A percentile compares a stretch with the other conserved stretches of the same genome.
Evolutionary conservation across 116 monocot genomes (phyloP).

Genomic region (Zostera marina): DNA sequence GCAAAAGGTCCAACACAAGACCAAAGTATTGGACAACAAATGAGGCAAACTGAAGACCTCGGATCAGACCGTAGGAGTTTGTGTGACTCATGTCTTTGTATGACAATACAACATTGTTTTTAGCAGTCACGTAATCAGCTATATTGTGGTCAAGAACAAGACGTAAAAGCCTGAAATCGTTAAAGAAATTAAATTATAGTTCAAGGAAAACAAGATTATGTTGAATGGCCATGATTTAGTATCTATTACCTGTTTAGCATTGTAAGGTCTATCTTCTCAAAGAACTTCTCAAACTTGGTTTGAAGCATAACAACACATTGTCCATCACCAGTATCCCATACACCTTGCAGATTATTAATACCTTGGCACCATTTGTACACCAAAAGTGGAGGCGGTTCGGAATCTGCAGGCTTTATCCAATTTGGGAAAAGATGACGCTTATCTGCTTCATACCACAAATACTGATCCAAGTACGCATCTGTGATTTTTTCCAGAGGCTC

Average conservation of each 20-base stretch:
- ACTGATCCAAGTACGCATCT: conserved; percentile 26
- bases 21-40: conserved; percentile 30
- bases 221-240: background rate
- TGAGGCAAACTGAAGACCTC: conserved; percentile 25
- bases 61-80: conserved; percentile 24
- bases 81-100: conserved; percentile 31
- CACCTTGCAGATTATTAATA: conserved; percentile 66
- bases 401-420: conserved; percentile 29
- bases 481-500: conserved; percentile 30
- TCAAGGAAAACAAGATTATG: background rate
- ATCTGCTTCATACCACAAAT: conserved; percentile 27
- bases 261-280: conserved; percentile 29
- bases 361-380: conserved; percentile 86
- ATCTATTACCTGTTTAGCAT: conserved; percentile 15
- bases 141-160: conserved; percentile 27
- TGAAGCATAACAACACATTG: conserved; percentile 97
- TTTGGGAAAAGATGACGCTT: conserved; percentile 25
- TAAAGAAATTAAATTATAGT: background rate
- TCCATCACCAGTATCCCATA: conserved; percentile 86
- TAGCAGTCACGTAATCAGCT: conserved; percentile 25
- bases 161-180: conserved; percentile 13
- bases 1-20: conserved; percentile 22
- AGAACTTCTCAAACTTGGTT: conserved; percentile 42
- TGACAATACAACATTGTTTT: conserved; percentile 22
- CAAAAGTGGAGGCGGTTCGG: conserved; percentile 24